These are phyloP conservation scores for Vitis hybrid DNA, from an alignment of 177 flowering plant genomes.

Conservation along the genomic window DNA sequence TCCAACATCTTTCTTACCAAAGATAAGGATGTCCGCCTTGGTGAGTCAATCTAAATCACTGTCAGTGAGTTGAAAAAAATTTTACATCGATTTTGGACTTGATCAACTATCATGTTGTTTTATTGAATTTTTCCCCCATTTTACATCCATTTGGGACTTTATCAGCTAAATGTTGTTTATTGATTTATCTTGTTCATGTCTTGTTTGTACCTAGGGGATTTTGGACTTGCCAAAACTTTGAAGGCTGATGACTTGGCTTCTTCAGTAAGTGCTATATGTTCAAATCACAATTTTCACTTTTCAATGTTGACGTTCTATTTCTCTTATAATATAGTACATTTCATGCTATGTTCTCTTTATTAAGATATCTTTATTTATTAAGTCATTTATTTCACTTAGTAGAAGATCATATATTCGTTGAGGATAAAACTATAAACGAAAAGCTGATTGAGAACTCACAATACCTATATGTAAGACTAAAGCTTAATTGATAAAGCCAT, in stretches of 20 bases:
- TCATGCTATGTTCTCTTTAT: background rate
- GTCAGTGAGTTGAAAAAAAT: background rate
- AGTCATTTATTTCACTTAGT: background rate
- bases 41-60: constrained; percentile 40
- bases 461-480: background rate
- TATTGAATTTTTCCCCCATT: background rate
- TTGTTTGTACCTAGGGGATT: constrained; percentile 68
- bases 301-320: background rate
- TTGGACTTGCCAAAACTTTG: constrained; percentile 96
- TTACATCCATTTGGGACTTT: background rate
- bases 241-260: constrained; percentile 98
- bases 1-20: constrained; percentile 97
- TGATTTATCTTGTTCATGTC: background rate
- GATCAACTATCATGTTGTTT: background rate
- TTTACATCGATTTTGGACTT: background rate
- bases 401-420: background rate
- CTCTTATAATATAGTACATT: background rate
- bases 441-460: background rate
- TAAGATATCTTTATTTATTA: background rate
- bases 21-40: constrained; percentile 94
- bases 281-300: constrained; percentile 4
- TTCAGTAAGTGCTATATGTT: constrained; percentile 55
- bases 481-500: background rate
- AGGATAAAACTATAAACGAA: background rate
- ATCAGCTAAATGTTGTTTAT: background rate